These are phyloP conservation scores for Populus alba DNA, from an alignment of 345 rosid genomes.

Conservation along the genomic window DNA sequence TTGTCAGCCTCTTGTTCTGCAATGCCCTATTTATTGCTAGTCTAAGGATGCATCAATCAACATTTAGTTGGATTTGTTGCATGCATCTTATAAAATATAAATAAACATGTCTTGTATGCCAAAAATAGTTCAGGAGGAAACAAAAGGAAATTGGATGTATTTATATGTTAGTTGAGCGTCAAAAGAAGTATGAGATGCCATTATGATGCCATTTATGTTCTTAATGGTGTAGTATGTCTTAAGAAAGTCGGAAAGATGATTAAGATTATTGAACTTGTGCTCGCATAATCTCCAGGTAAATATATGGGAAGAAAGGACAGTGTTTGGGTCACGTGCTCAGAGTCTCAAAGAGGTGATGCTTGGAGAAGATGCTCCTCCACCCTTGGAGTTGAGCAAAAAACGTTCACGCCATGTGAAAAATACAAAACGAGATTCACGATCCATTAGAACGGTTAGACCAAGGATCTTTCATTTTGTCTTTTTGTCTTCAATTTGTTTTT, in stretches of 20 bases:
- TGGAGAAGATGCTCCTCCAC: constrained; percentile 39
- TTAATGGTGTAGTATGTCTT: neutral
- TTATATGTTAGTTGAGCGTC: neutral
- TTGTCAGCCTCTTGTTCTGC: too few relatives aligned
- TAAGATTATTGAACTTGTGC: neutral
- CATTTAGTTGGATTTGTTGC: too few relatives aligned
- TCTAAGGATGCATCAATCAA: too few relatives aligned
- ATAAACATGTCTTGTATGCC: too few relatives aligned
- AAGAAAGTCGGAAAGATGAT: neutral
- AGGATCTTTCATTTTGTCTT: neutral
- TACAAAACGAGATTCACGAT: constrained; percentile 72
- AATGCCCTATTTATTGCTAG: too few relatives aligned
- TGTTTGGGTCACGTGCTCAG: constrained; percentile 31
- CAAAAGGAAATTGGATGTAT: too few relatives aligned
- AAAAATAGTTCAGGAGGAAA: too few relatives aligned
- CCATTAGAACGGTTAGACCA: constrained; percentile 62
- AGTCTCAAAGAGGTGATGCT: constrained; percentile 33
- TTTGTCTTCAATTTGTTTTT: neutral
- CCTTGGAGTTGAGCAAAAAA: constrained; percentile 70
- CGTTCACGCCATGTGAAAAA: constrained; percentile 71
- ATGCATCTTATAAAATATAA: too few relatives aligned
- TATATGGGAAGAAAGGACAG: constrained; percentile 35
- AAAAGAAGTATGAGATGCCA: neutral
- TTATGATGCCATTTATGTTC: neutral
- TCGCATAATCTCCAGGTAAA: constrained; percentile 16